Conservation (phyloP, 2,329 filamentous ascomycete species). For the Claviceps africana region DNA sequence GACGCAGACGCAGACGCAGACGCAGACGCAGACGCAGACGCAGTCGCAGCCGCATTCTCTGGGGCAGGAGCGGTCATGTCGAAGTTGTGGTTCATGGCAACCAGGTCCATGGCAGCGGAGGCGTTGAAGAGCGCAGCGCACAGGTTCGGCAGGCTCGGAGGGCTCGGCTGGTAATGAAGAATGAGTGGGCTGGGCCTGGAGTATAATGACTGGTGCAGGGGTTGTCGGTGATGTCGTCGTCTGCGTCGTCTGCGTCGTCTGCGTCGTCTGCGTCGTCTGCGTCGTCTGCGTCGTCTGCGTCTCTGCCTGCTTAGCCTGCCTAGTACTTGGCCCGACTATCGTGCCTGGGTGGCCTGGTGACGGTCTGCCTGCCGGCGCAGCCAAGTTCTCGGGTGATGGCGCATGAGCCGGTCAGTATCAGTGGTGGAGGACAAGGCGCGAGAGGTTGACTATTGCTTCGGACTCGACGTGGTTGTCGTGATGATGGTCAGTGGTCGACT, state of each 20-base stretch:
- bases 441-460: background rate
- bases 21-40: background rate
- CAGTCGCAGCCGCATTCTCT: background rate
- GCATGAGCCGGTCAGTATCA: background rate
- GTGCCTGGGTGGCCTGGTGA: background rate
- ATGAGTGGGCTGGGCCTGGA: background rate
- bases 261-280: no score
- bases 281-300: no score
- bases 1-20: background rate
- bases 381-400: background rate
- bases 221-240: background rate
- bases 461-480: background rate
- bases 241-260: background rate
- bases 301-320: background rate
- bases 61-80: background rate
- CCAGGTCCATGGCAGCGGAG: constrained; percentile 4
- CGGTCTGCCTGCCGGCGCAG: background rate
- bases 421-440: background rate
- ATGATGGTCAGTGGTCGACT: background rate
- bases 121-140: background rate
- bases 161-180: background rate
- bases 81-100: constrained; percentile 2
- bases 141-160: background rate
- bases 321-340: no score
- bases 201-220: background rate